Evolutionary conservation across 768 basidiomycete species (phyloP).

Genomic region (Auricularia sp.): DNA sequence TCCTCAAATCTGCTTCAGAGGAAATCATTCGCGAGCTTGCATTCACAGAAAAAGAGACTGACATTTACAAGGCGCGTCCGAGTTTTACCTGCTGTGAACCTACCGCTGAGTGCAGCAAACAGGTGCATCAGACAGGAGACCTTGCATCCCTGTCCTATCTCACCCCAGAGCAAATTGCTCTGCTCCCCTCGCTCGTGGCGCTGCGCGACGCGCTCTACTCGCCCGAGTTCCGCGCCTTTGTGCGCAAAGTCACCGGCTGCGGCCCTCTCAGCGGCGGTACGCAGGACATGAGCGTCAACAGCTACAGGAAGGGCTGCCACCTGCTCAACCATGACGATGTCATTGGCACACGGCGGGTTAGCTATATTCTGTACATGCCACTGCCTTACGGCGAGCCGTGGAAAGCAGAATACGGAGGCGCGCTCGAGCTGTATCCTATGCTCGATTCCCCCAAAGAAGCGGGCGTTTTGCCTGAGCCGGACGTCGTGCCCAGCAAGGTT

Average conservation of each 20-base stretch:
- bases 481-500: conserved; percentile 48
- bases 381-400: conserved; percentile 62
- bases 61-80: conserved; percentile 80
- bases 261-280: conserved; percentile 84
- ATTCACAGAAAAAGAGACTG: conserved; percentile 92
- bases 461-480: conserved; percentile 55
- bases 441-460: conserved; percentile 33
- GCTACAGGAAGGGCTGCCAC: conserved; percentile 85
- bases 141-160: conserved; percentile 88
- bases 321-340: conserved; percentile 98
- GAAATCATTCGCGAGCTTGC: conserved; percentile 70
- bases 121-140: conserved; percentile 98
- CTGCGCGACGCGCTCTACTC: conserved; percentile 93
- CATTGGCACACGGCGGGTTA: conserved; percentile 85
- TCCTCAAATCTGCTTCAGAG: conserved; percentile 72
- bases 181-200: conserved; percentile 67
- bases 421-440: conserved; percentile 80
- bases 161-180: conserved; percentile 59
- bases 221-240: conserved; percentile 63
- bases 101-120: neutral
- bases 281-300: conserved; percentile 92
- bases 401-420: conserved; percentile 86
- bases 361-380: conserved; percentile 96
- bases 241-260: conserved; percentile 82
- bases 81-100: neutral